Evolutionary conservation across 768 basidiomycete species (phyloP).

Genomic region (Mrakia gelida): DNA sequence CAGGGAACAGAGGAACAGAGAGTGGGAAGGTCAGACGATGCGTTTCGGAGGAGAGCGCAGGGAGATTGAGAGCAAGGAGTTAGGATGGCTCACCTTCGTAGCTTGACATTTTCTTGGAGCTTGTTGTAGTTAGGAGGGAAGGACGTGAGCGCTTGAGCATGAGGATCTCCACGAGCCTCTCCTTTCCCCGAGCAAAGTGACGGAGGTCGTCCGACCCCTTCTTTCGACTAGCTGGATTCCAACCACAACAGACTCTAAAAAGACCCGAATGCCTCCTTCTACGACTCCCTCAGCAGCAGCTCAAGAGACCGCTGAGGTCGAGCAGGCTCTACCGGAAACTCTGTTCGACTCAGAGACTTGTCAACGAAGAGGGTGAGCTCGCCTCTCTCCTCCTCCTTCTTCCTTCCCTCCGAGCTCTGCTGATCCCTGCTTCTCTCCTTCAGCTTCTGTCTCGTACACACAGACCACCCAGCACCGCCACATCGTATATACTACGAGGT

Average conservation of each 20-base stretch:
- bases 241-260: neutral
- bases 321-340: neutral
- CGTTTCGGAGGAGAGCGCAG: neutral
- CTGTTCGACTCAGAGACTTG: conserved; percentile 9
- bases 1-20: too few species aligned
- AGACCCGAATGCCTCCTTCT: neutral
- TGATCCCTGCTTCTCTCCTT: neutral
- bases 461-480: neutral
- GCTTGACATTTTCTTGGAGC: neutral
- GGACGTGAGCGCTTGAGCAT: too few species aligned
- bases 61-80: neutral
- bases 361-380: conserved; percentile 12
- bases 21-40: neutral
- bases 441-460: neutral
- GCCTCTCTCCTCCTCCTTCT: neutral
- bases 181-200: too few species aligned
- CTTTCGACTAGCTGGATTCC: too few species aligned
- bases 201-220: neutral
- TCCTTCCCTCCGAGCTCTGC: too few species aligned
- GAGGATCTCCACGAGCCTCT: too few species aligned
- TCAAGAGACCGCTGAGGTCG: neutral
- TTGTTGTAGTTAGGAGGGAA: conserved; percentile 2
- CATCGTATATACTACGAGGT: conserved; percentile 50
- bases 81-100: neutral
- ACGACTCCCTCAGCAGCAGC: neutral